Percentiles rank a stretch among this genome's conserved stretches.
phyloP scores from a whole-genome alignment of 2,329 filamentous ascomycete genomes.

The Conoideocrella luteorostrata region DNA sequence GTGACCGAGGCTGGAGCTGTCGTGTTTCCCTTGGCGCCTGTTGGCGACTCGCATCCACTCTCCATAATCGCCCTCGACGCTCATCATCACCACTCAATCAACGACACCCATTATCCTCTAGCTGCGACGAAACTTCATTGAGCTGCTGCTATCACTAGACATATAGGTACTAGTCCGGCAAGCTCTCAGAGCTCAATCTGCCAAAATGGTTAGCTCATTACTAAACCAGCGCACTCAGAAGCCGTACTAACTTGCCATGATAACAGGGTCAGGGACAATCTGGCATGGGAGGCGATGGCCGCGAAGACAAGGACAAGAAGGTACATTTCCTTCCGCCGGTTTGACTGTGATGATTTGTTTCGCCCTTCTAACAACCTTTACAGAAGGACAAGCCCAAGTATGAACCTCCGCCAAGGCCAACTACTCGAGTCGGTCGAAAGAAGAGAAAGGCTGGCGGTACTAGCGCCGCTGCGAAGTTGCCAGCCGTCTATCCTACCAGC shows the following conservation, averaged over 20 bases:
- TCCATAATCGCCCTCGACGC: conserved; percentile 16
- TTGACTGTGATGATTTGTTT: neutral
- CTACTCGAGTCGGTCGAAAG: conserved; percentile 93
- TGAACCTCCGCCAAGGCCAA: conserved; percentile 93
- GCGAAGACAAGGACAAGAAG: conserved; percentile 91
- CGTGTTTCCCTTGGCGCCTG: conserved; percentile 42
- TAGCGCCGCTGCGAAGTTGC: conserved; percentile 91
- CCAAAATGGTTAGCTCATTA: conserved; percentile 28
- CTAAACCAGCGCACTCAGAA: neutral
- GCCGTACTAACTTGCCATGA: neutral
- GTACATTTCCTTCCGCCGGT: conserved; percentile 35
- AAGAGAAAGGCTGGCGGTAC: conserved; percentile 95
- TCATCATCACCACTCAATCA: conserved; percentile 15
- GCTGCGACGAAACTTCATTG: neutral
- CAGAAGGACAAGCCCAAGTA: conserved; percentile 99
- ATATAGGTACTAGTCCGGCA: conserved; percentile 1
- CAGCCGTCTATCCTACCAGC: conserved; percentile 87
- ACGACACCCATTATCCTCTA: conserved; percentile 5
- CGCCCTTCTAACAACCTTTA: conserved; percentile 18
- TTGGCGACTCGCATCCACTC: conserved; percentile 21
- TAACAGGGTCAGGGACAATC: conserved; percentile 76
- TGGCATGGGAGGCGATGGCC: conserved; percentile 77
- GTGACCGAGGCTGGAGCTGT: conserved; percentile 23
- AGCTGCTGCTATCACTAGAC: neutral
- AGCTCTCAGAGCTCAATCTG: conserved; percentile 24